Base-by-base conservation (phyloP, 495 filamentous ascomycete genomes). In the Lepraria neglecta region DNA sequence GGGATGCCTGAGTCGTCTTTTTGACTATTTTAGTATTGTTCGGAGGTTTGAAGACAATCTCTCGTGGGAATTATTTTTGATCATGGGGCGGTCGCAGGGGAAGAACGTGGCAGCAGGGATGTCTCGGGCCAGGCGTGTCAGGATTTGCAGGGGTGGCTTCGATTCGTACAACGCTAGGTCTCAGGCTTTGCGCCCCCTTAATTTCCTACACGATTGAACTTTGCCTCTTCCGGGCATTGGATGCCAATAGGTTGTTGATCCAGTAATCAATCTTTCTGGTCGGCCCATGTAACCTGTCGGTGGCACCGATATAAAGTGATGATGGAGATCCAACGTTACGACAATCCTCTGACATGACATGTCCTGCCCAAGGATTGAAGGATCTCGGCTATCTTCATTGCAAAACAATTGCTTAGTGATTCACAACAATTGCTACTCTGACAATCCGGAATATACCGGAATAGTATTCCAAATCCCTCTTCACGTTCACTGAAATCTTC, bases 71-170 rank as follows among this genome's bases (percentile, higher is more conserved):
- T 52, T 52, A 52, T 52, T 52, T 28, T 52, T 33, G 48, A 31
- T 33, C 15, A 19, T 27, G 53, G 35, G 33, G 19, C 12, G 31
- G 28, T 28, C 28, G 48, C 48, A 52, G 27, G 48, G 48, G 15
- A 19, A 10, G 48, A 52, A 52, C 48, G 53, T 56, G 53, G 53
- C 53, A 33, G 35, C 53, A 56, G 35, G 53, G 53, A 56, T 56
- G 33, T 6, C 38, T 43, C 19, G 35, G 19, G 35, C 53, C 53
- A 43, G 10, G 48, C 48, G 27, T 28, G 35, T 38, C 12, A 12
- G 35, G 35, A 38, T 38, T 38, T 28, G 48, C 48, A 31, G n/a
- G n/a, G 0, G 1, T 17, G 4, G 48, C 48, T 52, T 31, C 10
- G 15, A 33, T 31, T 10, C 5, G 35, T 12, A 38, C 12, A 33